These are phyloP conservation scores for Rosa rugosa DNA, from an alignment of 306 rosid species.

Conservation along the genomic window DNA sequence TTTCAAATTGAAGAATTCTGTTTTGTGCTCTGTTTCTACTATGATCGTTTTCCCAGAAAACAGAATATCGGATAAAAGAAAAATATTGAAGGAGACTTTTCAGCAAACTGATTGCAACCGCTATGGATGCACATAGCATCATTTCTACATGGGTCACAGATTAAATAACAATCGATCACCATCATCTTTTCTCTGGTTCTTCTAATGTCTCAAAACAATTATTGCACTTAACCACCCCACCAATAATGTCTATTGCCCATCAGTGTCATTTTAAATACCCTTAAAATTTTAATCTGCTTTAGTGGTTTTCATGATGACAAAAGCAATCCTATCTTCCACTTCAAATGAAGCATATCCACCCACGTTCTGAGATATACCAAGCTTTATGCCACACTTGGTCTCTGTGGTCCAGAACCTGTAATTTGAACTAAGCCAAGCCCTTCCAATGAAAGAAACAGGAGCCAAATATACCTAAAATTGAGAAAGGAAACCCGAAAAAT, in stretches of 20 bases:
- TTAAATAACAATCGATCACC: background rate
- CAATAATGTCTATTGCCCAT: background rate
- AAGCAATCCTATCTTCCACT: background rate
- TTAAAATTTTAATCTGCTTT: background rate
- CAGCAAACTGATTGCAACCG: background rate
- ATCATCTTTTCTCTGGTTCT: background rate
- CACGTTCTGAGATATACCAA: background rate
- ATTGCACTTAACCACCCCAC: constrained; percentile 1
- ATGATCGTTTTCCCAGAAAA: background rate
- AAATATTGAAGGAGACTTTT: background rate
- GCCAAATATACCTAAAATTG: background rate
- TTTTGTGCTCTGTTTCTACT: background rate
- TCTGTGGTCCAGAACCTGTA: background rate
- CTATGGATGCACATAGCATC: background rate
- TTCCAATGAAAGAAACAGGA: background rate
- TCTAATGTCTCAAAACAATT: background rate
- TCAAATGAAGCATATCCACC: background rate
- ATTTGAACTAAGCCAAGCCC: background rate
- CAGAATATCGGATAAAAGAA: background rate
- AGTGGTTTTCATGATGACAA: background rate
- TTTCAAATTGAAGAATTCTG: too few species aligned
- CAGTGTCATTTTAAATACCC: background rate
- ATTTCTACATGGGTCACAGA: background rate
- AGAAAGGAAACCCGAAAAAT: background rate
- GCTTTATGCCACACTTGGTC: background rate